A percentile compares a stretch with the other conserved stretches of the same genome.
phyloP scores from a whole-genome alignment of 1,139 yeast species.

The Casaregolazyma suthepensis region DNA sequence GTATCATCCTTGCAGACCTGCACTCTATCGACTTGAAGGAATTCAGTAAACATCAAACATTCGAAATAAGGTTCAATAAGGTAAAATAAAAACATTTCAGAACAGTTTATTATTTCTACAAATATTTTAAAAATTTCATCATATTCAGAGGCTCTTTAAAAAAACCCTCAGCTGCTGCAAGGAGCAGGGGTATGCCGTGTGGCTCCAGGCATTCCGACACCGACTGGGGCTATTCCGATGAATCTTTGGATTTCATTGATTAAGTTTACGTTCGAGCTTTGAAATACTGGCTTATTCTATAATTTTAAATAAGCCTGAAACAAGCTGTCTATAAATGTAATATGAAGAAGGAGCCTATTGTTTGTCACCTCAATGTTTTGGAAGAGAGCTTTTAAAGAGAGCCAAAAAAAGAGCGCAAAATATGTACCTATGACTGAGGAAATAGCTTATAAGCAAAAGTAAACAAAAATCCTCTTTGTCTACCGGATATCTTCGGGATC shows the following conservation, averaged over 20 bases:
- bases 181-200: neutral
- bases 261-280: neutral
- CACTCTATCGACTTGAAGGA: neutral
- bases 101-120: neutral
- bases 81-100: neutral
- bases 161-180: neutral
- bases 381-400: neutral
- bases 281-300: neutral
- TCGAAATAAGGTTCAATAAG: neutral
- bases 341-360: neutral
- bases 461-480: neutral
- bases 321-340: neutral
- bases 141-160: neutral
- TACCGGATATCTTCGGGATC: neutral
- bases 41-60: neutral
- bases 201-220: neutral
- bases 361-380: neutral
- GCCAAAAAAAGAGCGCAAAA: neutral
- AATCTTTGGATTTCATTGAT: neutral
- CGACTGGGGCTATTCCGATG: neutral
- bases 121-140: too few species aligned
- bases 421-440: neutral
- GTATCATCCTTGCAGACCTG: neutral
- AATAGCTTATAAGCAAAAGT: too few species aligned
- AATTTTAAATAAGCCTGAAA: neutral